phyloP scores from a whole-genome alignment of 192 early-diverging fungal genomes.

The Entomortierella parvispora region DNA sequence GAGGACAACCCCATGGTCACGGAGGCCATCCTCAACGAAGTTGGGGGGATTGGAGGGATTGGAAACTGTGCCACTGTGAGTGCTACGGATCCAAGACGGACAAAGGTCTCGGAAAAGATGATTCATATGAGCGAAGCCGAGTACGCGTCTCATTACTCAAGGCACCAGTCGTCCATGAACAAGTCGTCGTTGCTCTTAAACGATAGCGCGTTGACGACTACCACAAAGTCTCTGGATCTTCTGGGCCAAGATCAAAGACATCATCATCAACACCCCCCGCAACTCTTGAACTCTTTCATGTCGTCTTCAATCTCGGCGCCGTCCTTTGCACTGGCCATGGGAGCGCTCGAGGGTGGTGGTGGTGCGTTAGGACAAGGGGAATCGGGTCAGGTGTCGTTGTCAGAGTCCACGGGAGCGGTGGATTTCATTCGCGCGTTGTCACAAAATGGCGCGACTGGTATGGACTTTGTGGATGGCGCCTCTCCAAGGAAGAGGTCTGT shows the following conservation, averaged over 20 bases:
- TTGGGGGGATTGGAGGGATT: slow-evolving; percentile 41
- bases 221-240: no score
- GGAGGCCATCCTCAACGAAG: slow-evolving; percentile 41
- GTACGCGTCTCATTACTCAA: slow-evolving; percentile 43
- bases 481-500: no score
- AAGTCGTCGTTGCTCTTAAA: slow-evolving; percentile 10
- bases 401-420: slow-evolving; percentile 22
- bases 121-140: slow-evolving; percentile 47
- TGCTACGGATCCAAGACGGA: slow-evolving; percentile 36
- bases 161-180: slow-evolving; percentile 38
- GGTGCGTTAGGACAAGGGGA: neutral
- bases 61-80: slow-evolving; percentile 22
- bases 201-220: no score
- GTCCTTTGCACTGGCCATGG: slow-evolving; percentile 7
- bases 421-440: slow-evolving; percentile 46
- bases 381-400: neutral
- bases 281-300: slow-evolving; percentile 11
- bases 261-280: neutral
- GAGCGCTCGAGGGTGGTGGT: no score
- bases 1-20: slow-evolving; percentile 47
- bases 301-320: slow-evolving; percentile 30
- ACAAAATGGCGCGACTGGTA: slow-evolving; percentile 26
- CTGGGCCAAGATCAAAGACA: no score
- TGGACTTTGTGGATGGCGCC: no score
- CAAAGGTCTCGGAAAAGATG: slow-evolving; percentile 40